Percentiles rank a stretch among this genome's conserved stretches.
phyloP scores from a whole-genome alignment of 2,329 filamentous ascomycete genomes.

The Aspergillus versicolor region DNA sequence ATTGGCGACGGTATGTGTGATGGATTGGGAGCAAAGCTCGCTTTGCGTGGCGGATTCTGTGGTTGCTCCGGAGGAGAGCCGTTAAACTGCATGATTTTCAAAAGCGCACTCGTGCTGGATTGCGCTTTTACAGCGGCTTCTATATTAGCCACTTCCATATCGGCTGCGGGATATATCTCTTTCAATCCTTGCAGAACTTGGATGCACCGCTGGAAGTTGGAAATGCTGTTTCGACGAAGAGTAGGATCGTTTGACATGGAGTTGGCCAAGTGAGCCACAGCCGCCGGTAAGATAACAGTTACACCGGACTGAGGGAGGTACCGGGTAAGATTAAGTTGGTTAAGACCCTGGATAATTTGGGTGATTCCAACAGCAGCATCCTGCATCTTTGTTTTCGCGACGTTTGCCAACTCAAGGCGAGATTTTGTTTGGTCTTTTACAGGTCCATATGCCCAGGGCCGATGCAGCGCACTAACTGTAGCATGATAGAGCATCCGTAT shows the following conservation, averaged over 20 bases:
- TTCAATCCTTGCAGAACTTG: conserved; percentile 77
- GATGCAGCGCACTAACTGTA: conserved; percentile 81
- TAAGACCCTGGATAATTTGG: conserved; percentile 71
- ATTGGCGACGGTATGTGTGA: neutral
- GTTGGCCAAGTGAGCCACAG: conserved; percentile 84
- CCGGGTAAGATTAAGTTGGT: conserved; percentile 66
- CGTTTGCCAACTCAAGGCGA: conserved; percentile 63
- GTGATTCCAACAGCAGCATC: conserved; percentile 80
- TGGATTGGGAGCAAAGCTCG: conserved; percentile 17
- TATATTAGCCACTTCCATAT: conserved; percentile 58
- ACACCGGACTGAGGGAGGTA: conserved; percentile 82
- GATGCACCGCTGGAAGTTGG: conserved; percentile 82
- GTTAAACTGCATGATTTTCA: conserved; percentile 34
- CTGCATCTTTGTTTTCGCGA: conserved; percentile 73
- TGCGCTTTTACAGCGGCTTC: conserved; percentile 36
- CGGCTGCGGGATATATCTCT: conserved; percentile 81
- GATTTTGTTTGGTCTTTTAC: conserved; percentile 41
- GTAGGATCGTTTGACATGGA: conserved; percentile 74
- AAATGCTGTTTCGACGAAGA: conserved; percentile 66
- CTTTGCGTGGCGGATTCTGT: conserved; percentile 8
- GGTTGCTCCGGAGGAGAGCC: conserved; percentile 11
- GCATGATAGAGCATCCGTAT: conserved; percentile 90
- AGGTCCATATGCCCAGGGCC: conserved; percentile 76
- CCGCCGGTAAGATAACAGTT: conserved; percentile 79
- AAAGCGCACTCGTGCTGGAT: conserved; percentile 28